Conservation (phyloP, 2,329 filamentous ascomycete species). For the Thyridium curvatum region DNA sequence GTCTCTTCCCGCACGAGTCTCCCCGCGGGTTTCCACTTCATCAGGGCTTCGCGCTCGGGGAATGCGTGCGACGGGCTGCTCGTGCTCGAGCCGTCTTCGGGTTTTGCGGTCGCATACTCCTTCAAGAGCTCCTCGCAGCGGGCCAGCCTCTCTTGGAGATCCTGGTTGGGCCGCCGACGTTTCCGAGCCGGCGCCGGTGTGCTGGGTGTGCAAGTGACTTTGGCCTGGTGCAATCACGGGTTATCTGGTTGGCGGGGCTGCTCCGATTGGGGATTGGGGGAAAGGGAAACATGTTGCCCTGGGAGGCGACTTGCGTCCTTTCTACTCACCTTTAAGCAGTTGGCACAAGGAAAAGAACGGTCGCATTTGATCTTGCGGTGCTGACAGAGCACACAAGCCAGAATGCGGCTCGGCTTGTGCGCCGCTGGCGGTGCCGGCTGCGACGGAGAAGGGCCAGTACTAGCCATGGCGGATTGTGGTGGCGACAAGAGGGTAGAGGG, state of each 20-base stretch:
- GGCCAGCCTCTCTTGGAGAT: conserved; percentile 53
- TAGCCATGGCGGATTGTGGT: conserved; percentile 1
- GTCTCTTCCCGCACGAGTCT: conserved; percentile 51
- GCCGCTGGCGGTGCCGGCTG: conserved; percentile 1
- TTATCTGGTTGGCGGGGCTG: neutral
- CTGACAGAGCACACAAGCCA: conserved; percentile 53
- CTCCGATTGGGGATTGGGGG: too few species aligned
- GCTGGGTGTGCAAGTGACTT: conserved; percentile 53
- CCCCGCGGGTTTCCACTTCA: conserved; percentile 38
- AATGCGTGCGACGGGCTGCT: conserved; percentile 9
- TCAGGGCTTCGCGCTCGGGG: conserved; percentile 13
- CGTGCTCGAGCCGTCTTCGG: conserved; percentile 7
- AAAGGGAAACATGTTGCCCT: neutral
- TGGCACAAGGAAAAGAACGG: conserved; percentile 51
- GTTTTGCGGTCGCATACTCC: conserved; percentile 41
- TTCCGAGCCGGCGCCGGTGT: conserved; percentile 55
- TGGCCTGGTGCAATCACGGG: conserved; percentile 34
- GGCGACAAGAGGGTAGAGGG: too few species aligned
- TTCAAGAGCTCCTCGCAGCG: conserved; percentile 53
- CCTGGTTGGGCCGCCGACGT: conserved; percentile 52
- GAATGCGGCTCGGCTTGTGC: conserved; percentile 36
- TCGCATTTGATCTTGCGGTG: conserved; percentile 59
- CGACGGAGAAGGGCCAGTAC: conserved; percentile 2
- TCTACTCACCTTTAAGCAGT: conserved; percentile 49
- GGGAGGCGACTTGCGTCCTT: conserved; percentile 6